Percentiles rank a stretch among this genome's conserved stretches.
Conservation (phyloP, 2,329 filamentous ascomycete species). For the Colletotrichum eremochloae region DNA sequence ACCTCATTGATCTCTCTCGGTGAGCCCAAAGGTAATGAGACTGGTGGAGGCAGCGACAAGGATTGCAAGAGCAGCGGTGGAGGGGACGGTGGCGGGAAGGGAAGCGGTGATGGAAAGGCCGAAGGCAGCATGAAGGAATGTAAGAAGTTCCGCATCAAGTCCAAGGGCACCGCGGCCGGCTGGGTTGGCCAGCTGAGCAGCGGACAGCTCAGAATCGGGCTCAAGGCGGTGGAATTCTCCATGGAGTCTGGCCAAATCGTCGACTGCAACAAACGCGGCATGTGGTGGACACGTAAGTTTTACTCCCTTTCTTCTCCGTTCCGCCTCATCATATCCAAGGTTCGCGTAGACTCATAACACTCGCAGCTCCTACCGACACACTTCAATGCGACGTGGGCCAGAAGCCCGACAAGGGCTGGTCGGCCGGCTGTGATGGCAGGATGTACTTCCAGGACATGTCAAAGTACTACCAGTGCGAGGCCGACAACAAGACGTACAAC, state of each 20-base stretch:
- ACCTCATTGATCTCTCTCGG: not conserved
- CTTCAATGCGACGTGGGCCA: constrained; percentile 73
- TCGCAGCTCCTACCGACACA: constrained; percentile 65
- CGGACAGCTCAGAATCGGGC: constrained; percentile 70
- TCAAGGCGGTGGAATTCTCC: constrained; percentile 61
- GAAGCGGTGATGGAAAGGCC: not conserved
- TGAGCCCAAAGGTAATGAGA: not conserved
- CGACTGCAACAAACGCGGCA: constrained; percentile 69
- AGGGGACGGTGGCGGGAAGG: not conserved
- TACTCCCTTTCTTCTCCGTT: not conserved
- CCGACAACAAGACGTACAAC: constrained; percentile 67
- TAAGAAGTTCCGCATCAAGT: constrained; percentile 64
- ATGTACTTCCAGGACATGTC: constrained; percentile 65
- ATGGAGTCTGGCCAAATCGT: constrained; percentile 63
- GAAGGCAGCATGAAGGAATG: constrained; percentile 21
- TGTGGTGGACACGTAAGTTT: constrained; percentile 71
- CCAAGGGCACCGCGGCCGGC: constrained; percentile 63
- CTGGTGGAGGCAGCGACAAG: not conserved
- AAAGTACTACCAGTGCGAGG: constrained; percentile 72
- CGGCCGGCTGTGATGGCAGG: constrained; percentile 64
- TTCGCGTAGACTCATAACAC: not conserved
- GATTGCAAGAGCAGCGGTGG: not conserved
- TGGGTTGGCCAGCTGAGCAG: constrained; percentile 70
- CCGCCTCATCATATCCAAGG: not conserved
- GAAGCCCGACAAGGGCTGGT: constrained; percentile 66